phyloP scores from a whole-genome alignment of 495 filamentous ascomycete genomes.

The Penicillium longicatenatum region DNA sequence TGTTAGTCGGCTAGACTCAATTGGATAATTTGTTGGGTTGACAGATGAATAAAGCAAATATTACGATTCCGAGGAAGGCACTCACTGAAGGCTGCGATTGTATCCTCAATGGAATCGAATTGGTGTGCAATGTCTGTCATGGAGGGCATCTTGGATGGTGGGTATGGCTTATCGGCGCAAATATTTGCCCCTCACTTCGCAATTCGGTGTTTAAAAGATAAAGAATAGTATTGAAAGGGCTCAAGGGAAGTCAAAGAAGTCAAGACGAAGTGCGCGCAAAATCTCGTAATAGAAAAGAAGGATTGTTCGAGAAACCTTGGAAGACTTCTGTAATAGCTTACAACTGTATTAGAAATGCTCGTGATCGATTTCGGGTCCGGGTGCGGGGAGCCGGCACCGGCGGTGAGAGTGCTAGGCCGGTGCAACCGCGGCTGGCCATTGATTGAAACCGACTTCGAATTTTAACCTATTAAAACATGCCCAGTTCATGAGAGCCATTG shows the following conservation, averaged over 20 bases:
- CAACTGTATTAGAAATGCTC: constrained; percentile 32
- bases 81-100: constrained; percentile 82
- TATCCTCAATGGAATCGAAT: constrained; percentile 87
- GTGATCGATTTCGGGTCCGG: constrained; percentile 22
- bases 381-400: constrained; percentile 26
- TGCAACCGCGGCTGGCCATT: neutral
- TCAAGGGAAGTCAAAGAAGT: neutral
- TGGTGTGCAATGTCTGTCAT: constrained; percentile 34
- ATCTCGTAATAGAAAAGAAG: neutral
- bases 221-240: neutral
- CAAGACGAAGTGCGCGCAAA: neutral
- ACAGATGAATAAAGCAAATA: neutral
- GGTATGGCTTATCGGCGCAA: constrained; percentile 6
- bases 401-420: neutral
- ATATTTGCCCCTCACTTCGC: constrained; percentile 29
- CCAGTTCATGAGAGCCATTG: no score
- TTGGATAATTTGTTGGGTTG: neutral
- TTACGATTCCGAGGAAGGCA: neutral
- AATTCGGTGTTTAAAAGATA: constrained; percentile 1
- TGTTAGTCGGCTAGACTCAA: constrained; percentile 12
- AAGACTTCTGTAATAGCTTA: constrained; percentile 24
- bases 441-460: neutral
- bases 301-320: constrained; percentile 15
- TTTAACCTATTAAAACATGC: neutral
- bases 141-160: constrained; percentile 37